Evolutionary conservation across 2,329 filamentous ascomycete genomes (phyloP).

Genomic region (Madurella mycetomatis): DNA sequence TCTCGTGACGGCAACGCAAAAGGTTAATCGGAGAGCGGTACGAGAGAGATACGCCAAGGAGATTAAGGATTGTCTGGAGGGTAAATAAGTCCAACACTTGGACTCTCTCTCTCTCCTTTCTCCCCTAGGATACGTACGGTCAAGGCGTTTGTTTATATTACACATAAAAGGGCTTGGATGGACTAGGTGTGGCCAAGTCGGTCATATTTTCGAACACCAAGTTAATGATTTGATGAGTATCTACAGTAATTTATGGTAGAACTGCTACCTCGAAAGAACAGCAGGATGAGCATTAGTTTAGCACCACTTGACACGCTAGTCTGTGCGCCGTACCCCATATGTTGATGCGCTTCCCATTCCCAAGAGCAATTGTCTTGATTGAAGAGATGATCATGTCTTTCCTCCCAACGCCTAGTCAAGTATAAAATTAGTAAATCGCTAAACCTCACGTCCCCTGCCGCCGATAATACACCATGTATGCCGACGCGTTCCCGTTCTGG

Average conservation of each 20-base stretch:
- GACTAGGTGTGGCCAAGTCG: no score
- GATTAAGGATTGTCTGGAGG: slow-evolving; percentile 41
- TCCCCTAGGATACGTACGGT: neutral
- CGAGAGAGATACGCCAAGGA: slow-evolving; percentile 48
- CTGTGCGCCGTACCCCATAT: no score
- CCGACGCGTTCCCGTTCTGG: slow-evolving; percentile 37
- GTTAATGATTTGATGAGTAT: no score
- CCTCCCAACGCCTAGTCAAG: neutral
- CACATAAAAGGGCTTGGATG: neutral
- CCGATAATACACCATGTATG: slow-evolving; percentile 45
- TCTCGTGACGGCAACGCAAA: slow-evolving; percentile 58
- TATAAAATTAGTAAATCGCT: neutral
- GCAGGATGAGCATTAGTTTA: no score
- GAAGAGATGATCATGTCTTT: no score
- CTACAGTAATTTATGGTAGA: no score
- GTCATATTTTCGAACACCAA: no score
- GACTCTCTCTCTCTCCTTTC: no score
- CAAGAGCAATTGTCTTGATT: no score
- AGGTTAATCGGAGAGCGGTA: slow-evolving; percentile 52
- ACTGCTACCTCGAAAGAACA: no score
- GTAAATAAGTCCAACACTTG: slow-evolving; percentile 6
- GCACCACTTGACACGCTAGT: no score
- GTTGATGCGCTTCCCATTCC: no score
- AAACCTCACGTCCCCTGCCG: slow-evolving; percentile 16
- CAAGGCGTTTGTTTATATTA: neutral